A percentile compares a stretch with the other conserved stretches of the same genome.
Evolutionary conservation across 306 rosid genomes (phyloP).

Genomic region (Adenanthera pavonina): DNA sequence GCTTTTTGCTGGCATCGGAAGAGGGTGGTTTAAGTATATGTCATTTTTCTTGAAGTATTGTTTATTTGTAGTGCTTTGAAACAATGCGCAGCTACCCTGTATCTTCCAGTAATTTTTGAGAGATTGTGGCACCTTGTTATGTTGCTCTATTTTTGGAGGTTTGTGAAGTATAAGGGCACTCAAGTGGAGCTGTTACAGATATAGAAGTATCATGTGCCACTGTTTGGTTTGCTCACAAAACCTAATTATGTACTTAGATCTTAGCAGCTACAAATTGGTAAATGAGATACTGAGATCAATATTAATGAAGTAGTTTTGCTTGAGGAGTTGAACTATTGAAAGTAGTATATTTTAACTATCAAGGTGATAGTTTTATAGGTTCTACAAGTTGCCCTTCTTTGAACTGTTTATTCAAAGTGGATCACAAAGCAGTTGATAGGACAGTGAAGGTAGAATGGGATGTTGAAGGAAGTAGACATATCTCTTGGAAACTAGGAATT

Average conservation of each 20-base stretch:
- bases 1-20: constrained; percentile 34
- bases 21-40: constrained; percentile 30
- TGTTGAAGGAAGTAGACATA: constrained; percentile 25
- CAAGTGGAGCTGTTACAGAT: constrained; percentile 31
- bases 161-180: constrained; percentile 14
- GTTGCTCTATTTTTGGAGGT: constrained; percentile 25
- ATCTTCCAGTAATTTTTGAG: constrained; percentile 1
- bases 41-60: constrained; percentile 28
- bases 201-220: constrained; percentile 6
- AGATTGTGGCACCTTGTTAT: constrained; percentile 16
- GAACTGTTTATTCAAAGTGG: constrained; percentile 33
- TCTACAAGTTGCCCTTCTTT: constrained; percentile 10
- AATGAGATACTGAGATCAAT: not conserved
- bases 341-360: not conserved
- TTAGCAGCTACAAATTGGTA: constrained; percentile 19
- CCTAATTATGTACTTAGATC: constrained; percentile 21
- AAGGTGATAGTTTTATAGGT: constrained; percentile 25
- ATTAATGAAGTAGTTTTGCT: constrained; percentile 1
- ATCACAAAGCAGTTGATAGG: constrained; percentile 34
- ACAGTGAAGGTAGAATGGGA: constrained; percentile 33
- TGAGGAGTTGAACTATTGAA: constrained; percentile 18
- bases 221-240: constrained; percentile 20
- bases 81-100: constrained; percentile 14
- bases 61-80: constrained; percentile 11
- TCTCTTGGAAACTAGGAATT: constrained; percentile 33